Evolutionary conservation across 1,284 basidiomycete genomes (phyloP).

Genomic region (Chalciporus sp.): DNA sequence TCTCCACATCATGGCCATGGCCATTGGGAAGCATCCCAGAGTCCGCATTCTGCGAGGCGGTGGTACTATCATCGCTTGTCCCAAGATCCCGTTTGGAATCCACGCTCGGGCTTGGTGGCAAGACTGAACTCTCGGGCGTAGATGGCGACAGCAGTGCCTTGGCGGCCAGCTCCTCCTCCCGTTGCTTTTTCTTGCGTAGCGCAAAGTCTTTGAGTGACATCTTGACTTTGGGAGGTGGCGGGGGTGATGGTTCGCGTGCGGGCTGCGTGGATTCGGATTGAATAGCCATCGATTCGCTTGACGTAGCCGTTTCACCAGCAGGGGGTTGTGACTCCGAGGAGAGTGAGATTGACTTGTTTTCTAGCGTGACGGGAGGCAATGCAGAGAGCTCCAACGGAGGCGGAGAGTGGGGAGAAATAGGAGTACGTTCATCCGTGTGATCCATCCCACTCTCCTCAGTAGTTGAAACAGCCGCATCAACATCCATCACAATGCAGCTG

Average conservation of each 20-base stretch:
- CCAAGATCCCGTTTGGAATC: slow-evolving; percentile 20
- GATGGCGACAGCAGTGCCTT: slow-evolving; percentile 30
- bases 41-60: background rate
- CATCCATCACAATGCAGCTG: slow-evolving; percentile 26
- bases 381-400: background rate
- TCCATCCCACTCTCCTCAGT: background rate
- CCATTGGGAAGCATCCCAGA: slow-evolving; percentile 1
- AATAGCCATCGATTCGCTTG: slow-evolving; percentile 9
- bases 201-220: slow-evolving; percentile 53
- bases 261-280: slow-evolving; percentile 12
- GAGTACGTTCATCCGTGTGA: background rate
- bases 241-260: slow-evolving; percentile 21
- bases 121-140: slow-evolving; percentile 14
- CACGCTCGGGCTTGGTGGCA: slow-evolving; percentile 23
- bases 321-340: background rate
- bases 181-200: slow-evolving; percentile 46
- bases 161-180: slow-evolving; percentile 41
- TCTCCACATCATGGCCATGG: slow-evolving; percentile 15
- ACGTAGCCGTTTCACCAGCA: slow-evolving; percentile 4
- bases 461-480: slow-evolving; percentile 16
- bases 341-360: background rate
- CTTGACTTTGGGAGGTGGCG: slow-evolving; percentile 46
- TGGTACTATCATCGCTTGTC: slow-evolving; percentile 3
- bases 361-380: background rate
- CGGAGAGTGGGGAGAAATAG: slow-evolving; percentile 8